A percentile compares a stretch with the other conserved stretches of the same genome.
Evolutionary conservation across 371 early-diverging fungal genomes (phyloP).

Genomic region (Mortierella polycephala): DNA sequence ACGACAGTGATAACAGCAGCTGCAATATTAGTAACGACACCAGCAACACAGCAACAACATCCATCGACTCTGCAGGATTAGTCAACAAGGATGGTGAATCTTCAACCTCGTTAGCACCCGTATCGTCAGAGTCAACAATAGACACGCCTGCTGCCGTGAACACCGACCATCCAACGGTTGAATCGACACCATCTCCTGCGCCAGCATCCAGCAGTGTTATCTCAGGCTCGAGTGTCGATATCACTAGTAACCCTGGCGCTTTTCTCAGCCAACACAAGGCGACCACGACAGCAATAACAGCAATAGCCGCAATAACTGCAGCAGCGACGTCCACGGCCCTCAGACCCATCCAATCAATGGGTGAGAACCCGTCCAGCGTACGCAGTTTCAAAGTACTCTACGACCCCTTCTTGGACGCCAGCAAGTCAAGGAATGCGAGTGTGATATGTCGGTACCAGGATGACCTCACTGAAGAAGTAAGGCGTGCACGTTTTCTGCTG

Average conservation of each 20-base stretch:
- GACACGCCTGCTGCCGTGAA: too few species aligned
- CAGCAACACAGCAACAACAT: constrained; percentile 13
- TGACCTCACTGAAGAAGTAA: constrained; percentile 51
- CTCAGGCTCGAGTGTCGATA: not conserved
- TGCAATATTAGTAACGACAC: constrained; percentile 3
- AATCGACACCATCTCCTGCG: too few species aligned
- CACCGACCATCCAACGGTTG: too few species aligned
- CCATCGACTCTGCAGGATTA: not conserved
- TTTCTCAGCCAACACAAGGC: not conserved
- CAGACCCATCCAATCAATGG: constrained; percentile 30
- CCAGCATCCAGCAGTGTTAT: too few species aligned
- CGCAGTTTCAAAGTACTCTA: constrained; percentile 48
- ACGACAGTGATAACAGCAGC: constrained; percentile 8
- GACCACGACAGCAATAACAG: not conserved
- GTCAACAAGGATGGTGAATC: constrained; percentile 3
- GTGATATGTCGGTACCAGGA: constrained; percentile 52
- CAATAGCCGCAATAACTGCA: constrained; percentile 1
- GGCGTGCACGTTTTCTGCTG: too few species aligned
- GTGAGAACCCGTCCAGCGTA: constrained; percentile 23
- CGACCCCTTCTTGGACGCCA: constrained; percentile 49
- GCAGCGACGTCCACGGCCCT: constrained; percentile 1
- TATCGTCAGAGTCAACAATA: constrained; percentile 1
- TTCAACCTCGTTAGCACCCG: not conserved
- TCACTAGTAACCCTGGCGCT: not conserved
- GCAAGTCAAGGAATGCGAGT: constrained; percentile 41